Percentiles rank a stretch among this genome's conserved stretches.
Conservation (phyloP, 495 filamentous ascomycete species). For the Penicillium cosmopolitanum region DNA sequence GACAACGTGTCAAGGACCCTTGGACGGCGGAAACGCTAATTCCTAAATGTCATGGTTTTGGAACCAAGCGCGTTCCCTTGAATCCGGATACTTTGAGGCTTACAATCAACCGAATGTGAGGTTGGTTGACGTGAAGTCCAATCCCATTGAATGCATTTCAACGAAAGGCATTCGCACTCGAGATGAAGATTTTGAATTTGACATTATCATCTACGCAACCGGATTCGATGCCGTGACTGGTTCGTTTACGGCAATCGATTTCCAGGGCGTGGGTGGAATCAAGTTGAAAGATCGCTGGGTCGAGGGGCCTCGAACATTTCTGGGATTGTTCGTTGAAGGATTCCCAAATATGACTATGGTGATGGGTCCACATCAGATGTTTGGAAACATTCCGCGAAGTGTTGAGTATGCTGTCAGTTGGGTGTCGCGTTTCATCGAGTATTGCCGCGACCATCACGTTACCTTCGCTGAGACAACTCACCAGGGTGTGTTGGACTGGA, state of each 20-base stretch:
- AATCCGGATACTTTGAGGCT: slow-evolving; percentile 56
- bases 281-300: slow-evolving; percentile 27
- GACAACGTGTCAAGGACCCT: slow-evolving; percentile 50
- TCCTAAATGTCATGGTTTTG: slow-evolving; percentile 54
- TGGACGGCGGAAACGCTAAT: slow-evolving; percentile 50
- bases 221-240: slow-evolving; percentile 44
- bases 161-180: slow-evolving; percentile 36
- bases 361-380: slow-evolving; percentile 15
- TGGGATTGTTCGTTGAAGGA: slow-evolving; percentile 7
- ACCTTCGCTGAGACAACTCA: slow-evolving; percentile 19
- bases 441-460: slow-evolving; percentile 15
- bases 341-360: slow-evolving; percentile 23
- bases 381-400: slow-evolving; percentile 17
- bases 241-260: slow-evolving; percentile 32
- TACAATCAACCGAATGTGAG: slow-evolving; percentile 52
- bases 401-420: slow-evolving; percentile 15
- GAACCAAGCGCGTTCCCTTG: slow-evolving; percentile 53
- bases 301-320: slow-evolving; percentile 23
- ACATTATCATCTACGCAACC: slow-evolving; percentile 44
- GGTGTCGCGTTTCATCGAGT: slow-evolving; percentile 20
- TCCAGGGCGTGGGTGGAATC: slow-evolving; percentile 23
- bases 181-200: slow-evolving; percentile 31
- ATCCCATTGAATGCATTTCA: slow-evolving; percentile 36
- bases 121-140: slow-evolving; percentile 50
- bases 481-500: slow-evolving; percentile 26